Conservation (phyloP, 2,329 filamentous ascomycete species). For the Sclerotiophoma versabilis region DNA sequence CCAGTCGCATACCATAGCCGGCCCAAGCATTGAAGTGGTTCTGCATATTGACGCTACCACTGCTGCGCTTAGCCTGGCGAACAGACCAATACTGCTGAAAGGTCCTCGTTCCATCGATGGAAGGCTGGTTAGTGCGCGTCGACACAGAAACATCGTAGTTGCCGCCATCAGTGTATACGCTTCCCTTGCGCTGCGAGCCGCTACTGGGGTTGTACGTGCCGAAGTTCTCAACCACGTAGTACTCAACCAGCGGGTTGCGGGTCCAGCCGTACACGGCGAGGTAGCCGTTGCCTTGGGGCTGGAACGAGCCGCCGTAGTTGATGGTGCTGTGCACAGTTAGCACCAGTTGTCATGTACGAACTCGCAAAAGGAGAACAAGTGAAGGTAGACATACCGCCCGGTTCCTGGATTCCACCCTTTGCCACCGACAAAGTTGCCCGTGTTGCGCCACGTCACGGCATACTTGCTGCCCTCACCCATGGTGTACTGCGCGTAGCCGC, state of each 20-base stretch:
- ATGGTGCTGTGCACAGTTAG: slow-evolving; percentile 18
- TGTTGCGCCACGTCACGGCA: slow-evolving; percentile 31
- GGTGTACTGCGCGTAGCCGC: slow-evolving; percentile 30
- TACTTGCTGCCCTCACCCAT: slow-evolving; percentile 33
- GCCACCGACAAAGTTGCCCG: slow-evolving; percentile 37
- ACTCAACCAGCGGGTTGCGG: slow-evolving; percentile 60
- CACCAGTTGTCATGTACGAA: no score
- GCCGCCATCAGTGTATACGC: slow-evolving; percentile 59
- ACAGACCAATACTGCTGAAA: slow-evolving; percentile 64
- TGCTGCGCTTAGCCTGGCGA: slow-evolving; percentile 56
- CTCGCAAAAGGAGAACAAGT: neutral
- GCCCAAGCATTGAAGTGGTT: slow-evolving; percentile 42
- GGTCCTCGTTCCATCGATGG: slow-evolving; percentile 60
- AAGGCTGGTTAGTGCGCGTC: slow-evolving; percentile 59
- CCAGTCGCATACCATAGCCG: slow-evolving; percentile 28
- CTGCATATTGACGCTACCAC: slow-evolving; percentile 48
- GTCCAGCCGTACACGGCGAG: slow-evolving; percentile 64
- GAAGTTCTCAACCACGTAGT: slow-evolving; percentile 64
- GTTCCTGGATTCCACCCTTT: slow-evolving; percentile 49
- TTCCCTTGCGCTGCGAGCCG: slow-evolving; percentile 55
- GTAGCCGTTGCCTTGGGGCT: slow-evolving; percentile 31
- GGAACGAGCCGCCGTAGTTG: slow-evolving; percentile 31
- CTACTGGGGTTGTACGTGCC: slow-evolving; percentile 56
- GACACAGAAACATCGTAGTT: slow-evolving; percentile 60
- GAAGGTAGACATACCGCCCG: slow-evolving; percentile 51